A percentile compares a stretch with the other conserved stretches of the same genome.
phyloP scores from a whole-genome alignment of 1,139 yeast species.

The Magnusiomyces paraingens region DNA sequence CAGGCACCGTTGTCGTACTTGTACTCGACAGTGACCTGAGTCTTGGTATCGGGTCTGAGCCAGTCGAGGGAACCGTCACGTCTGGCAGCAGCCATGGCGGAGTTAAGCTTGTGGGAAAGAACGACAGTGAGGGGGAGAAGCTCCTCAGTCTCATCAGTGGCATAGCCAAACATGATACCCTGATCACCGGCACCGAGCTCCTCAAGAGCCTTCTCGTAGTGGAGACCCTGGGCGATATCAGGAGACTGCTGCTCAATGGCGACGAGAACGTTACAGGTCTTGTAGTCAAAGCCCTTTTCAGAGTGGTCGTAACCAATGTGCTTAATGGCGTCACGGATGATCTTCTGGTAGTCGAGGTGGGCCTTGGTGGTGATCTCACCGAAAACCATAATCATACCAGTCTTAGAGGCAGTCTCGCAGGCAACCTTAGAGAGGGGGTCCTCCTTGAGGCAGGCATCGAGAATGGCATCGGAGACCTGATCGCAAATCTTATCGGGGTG shows the following conservation, averaged over 20 bases:
- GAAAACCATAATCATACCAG: constrained; percentile 98
- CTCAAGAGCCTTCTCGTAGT: constrained; percentile 93
- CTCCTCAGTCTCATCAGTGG: constrained; percentile 98
- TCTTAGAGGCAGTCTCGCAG: constrained; percentile 98
- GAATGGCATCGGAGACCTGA: constrained; percentile 96
- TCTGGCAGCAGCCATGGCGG: constrained; percentile 95
- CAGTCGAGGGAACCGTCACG: constrained; percentile 89
- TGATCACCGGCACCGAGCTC: constrained; percentile 99
- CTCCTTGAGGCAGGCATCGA: constrained; percentile 92
- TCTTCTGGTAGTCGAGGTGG: constrained; percentile 88
- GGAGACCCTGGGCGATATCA: constrained; percentile 99
- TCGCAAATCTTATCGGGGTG: constrained; percentile 99
- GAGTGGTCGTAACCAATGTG: constrained; percentile 97
- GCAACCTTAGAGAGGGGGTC: constrained; percentile 99
- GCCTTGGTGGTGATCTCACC: constrained; percentile 99
- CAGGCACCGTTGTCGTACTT: constrained; percentile 92
- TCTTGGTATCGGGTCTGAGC: constrained; percentile 99
- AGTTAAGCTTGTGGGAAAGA: constrained; percentile 92
- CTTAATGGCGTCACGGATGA: constrained; percentile 96
- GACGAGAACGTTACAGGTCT: constrained; percentile 96
- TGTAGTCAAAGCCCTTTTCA: constrained; percentile 97
- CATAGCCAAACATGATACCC: constrained; percentile 99
- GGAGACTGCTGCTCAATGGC: constrained; percentile 99
- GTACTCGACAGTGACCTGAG: constrained; percentile 98
- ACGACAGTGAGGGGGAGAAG: constrained; percentile 91